These are phyloP conservation scores for Candida incommunis DNA, from an alignment of 805 yeast genomes.

Conservation along the genomic window DNA sequence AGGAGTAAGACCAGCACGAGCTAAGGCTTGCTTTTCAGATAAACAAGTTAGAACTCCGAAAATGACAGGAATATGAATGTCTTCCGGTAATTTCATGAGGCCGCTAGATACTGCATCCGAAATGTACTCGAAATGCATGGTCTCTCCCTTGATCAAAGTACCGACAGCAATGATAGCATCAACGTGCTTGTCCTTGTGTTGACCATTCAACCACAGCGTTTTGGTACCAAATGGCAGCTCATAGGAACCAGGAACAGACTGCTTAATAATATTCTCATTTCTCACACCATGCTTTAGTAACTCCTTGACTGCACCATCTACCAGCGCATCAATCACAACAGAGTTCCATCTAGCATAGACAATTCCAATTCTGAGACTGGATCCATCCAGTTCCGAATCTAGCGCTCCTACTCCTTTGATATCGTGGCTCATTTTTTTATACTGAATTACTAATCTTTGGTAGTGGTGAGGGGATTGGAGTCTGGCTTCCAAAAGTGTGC, in stretches of 20 bases:
- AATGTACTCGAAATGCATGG: constrained; percentile 97
- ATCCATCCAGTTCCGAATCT: constrained; percentile 53
- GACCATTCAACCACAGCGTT: constrained; percentile 14
- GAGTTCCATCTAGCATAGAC: constrained; percentile 95
- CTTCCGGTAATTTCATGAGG: constrained; percentile 68
- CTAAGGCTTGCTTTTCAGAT: constrained; percentile 87
- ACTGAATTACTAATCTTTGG: neutral
- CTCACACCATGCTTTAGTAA: constrained; percentile 53
- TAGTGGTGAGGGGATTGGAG: neutral
- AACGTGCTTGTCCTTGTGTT: constrained; percentile 22
- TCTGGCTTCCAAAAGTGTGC: too few species aligned
- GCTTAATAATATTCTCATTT: constrained; percentile 62
- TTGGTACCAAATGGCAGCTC: constrained; percentile 80
- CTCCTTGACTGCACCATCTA: constrained; percentile 57
- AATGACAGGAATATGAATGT: constrained; percentile 62
- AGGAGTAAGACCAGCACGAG: constrained; percentile 69
- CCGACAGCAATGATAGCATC: constrained; percentile 94
- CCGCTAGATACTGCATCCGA: constrained; percentile 80
- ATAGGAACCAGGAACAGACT: constrained; percentile 88
- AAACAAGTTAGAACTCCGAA: constrained; percentile 89
- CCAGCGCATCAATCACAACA: constrained; percentile 61
- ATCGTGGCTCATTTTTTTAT: neutral
- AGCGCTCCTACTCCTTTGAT: constrained; percentile 66
- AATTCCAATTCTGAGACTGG: constrained; percentile 57
- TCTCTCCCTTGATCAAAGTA: constrained; percentile 85